Base-by-base conservation (phyloP, 108 stramenopile species). In the Schizochytrium sp. region DNA sequence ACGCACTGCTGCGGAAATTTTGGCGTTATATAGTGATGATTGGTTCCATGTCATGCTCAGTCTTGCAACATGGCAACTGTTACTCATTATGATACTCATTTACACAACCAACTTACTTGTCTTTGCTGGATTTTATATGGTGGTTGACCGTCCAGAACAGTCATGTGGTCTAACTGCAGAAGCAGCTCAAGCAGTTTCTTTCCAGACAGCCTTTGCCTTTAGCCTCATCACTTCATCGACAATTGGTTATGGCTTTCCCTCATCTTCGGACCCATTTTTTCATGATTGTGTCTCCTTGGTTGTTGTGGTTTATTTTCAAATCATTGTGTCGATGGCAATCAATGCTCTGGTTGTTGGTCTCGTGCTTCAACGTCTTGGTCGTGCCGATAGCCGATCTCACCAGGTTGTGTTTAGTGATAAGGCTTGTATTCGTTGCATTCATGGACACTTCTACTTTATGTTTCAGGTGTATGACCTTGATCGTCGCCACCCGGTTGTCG, bases 31-130 rank as follows among this genome's bases (percentile, higher is more conserved):
- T 60, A 42, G 76, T 2, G 64, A 92, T 46, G 94, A 97, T 91
- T 96, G 94, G 95, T 97, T 95, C 88, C 96, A 97, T 89, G 94
- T 94, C 12, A 72, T 96, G 4, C 89, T 97, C 61, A 72, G 95
- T 19, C 87, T 91, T 44, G 92, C 91, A 4, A 94, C 95, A 5
- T 49, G 57, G 28, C 53, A 88, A 2, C 90, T 92, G 10, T 17
- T 94, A 3, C 83, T 91, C 13, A 41, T 93, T 15, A 87, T 96
- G 72, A 72, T 96, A 5, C 47, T 73, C 0, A 44, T 95, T 38
- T 97, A 95, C 95, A 96, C 95, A 1, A 12, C 57, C 4, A 76
- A 93, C 56, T 91, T 97, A 42, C 13, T 95, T 3, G 41, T 95
- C 19, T 97, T 94, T 88, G 95, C 95, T 17, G 89, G 87, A 3